These are phyloP conservation scores for Misopates orontium DNA, from an alignment of 257 asterid species.

Conservation along the genomic window DNA sequence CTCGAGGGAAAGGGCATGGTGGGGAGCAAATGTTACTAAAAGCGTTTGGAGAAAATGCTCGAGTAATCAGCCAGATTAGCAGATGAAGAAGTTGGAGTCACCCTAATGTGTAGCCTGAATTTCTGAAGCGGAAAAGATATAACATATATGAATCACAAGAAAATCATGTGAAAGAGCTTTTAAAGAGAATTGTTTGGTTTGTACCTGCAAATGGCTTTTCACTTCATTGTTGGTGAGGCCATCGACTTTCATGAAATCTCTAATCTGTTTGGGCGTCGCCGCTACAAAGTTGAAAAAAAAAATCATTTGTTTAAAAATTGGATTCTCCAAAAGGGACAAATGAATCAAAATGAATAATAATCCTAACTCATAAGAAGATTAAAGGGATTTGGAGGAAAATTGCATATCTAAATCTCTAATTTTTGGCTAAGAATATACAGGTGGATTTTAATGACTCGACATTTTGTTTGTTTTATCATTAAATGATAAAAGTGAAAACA, in stretches of 20 bases:
- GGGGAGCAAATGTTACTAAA: constrained; percentile 35
- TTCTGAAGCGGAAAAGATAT: constrained; percentile 38
- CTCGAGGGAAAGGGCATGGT: constrained; percentile 45
- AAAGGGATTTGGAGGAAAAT: neutral
- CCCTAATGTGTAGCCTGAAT: constrained; percentile 56
- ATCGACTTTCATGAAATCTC: constrained; percentile 48
- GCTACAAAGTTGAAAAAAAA: constrained; percentile 30
- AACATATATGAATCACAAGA: neutral
- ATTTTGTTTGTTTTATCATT: no score
- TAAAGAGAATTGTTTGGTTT: neutral
- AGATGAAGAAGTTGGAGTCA: constrained; percentile 29
- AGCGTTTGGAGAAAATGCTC: constrained; percentile 22
- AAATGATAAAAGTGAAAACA: neutral
- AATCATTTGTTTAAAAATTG: neutral
- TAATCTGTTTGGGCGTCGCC: constrained; percentile 53
- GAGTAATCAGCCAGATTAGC: constrained; percentile 10
- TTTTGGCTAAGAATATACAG: neutral
- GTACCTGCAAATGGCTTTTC: constrained; percentile 58
- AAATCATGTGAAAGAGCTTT: neutral
- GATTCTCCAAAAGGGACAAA: neutral
- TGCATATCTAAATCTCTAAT: neutral
- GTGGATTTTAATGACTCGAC: neutral
- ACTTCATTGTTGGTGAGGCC: constrained; percentile 58
- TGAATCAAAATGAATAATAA: neutral
- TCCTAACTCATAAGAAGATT: neutral